Evolutionary conservation across 306 rosid genomes (phyloP), one percentile per base, ranked within the genome.

Genomic region (Sophora flavescens): DNA sequence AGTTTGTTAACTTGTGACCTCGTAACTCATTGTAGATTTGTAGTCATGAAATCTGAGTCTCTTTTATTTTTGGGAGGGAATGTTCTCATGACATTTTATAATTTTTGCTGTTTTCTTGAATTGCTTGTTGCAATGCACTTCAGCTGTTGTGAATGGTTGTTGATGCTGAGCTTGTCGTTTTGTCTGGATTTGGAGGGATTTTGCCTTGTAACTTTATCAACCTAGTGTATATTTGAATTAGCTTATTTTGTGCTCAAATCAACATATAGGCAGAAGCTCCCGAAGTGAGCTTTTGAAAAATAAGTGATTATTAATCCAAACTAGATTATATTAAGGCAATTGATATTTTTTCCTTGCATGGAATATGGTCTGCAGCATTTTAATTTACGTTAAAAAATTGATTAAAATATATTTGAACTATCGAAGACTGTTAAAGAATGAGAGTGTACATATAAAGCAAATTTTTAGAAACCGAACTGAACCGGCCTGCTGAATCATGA

Each of bases 11-110:
- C 42, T 42, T 75, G 59, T 3, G 39, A 53, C 30, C 51, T 41
- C 63, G 75, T 44, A 47, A 78, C 54, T 44, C 44, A 15, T 9
- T 35, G n/a, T n/a, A n/a, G n/a, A n/a, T n/a, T n/a, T n/a, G n/a
- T n/a, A n/a, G n/a, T n/a, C n/a, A n/a, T n/a, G n/a, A n/a, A 50
- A 39, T 47, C 60, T 3, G 56, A 9, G 38, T 60, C 17, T 32
- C 7, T 42, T 41, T 48, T 28, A 28, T 8, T 32, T 14, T 41
- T 41, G 32, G 33, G 45, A 17, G 52, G 45, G 63, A 52, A 10
- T 65, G 22, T 53, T 45, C 18, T 14, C 32, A 8, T 51, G 60
- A 35, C 47, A 26, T 56, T 28, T 13, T 4, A 60, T 9, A 15
- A 54, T 30, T 9, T 3, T 26, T 35, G 5, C 4, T 51, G 51